Percentiles rank a stretch among this genome's conserved stretches.
These are phyloP conservation scores for Haplosporangium gracile DNA, from an alignment of 192 early-diverging fungal genomes.

Conservation along the genomic window DNA sequence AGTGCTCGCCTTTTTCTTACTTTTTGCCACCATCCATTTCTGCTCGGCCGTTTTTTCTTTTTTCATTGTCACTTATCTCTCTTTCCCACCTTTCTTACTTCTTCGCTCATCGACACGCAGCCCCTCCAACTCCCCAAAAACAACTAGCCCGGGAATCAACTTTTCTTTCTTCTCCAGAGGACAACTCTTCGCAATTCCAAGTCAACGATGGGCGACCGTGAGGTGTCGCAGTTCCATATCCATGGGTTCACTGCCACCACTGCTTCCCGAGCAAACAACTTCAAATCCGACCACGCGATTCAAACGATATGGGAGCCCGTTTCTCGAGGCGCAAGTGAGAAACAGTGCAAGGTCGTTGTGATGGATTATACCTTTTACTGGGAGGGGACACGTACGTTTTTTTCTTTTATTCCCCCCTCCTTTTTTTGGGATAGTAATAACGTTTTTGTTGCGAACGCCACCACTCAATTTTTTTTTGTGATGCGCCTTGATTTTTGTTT, in stretches of 20 bases:
- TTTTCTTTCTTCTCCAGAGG: no score
- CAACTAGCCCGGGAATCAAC: no score
- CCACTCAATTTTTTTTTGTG: neutral
- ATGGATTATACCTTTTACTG: slow-evolving; percentile 50
- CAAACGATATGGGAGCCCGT: slow-evolving; percentile 45
- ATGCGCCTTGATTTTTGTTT: neutral
- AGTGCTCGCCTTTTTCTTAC: neutral
- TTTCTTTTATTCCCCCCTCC: neutral
- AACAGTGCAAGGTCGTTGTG: slow-evolving; percentile 29
- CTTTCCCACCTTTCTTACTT: neutral
- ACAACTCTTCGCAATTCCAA: no score
- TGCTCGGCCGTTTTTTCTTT: neutral
- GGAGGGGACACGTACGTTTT: slow-evolving; percentile 33
- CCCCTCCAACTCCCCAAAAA: no score
- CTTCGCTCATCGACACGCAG: no score
- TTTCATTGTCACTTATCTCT: neutral
- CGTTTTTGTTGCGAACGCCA: neutral
- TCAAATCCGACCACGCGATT: slow-evolving; percentile 39
- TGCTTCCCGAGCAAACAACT: neutral
- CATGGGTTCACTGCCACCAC: slow-evolving; percentile 13
- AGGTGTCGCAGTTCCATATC: slow-evolving; percentile 41
- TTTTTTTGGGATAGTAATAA: neutral
- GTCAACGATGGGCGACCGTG: neutral
- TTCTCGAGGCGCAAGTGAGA: slow-evolving; percentile 4
- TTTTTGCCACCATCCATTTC: neutral